A percentile compares a stretch with the other conserved stretches of the same genome.
Evolutionary conservation across 1,284 basidiomycete genomes (phyloP).

Genomic region (Vanrija sp.): DNA sequence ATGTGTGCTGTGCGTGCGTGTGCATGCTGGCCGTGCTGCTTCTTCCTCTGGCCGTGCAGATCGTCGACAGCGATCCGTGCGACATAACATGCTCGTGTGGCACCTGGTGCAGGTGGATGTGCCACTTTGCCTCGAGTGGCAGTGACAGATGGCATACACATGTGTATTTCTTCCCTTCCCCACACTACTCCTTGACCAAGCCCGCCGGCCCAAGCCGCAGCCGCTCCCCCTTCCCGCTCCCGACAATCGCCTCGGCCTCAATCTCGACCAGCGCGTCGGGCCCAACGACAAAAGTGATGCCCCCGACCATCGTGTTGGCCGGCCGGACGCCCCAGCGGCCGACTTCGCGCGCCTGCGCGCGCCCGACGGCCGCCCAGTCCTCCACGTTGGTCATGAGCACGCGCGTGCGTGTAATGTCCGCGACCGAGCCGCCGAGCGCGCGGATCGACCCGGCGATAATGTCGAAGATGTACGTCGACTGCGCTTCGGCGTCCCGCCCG

Average conservation of each 20-base stretch:
- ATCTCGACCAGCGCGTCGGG: constrained; percentile 16
- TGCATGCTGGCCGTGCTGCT: too few species aligned
- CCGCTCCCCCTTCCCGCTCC: background rate
- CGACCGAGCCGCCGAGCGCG: constrained; percentile 9
- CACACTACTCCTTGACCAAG: too few species aligned
- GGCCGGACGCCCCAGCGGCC: constrained; percentile 11
- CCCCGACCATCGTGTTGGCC: constrained; percentile 20
- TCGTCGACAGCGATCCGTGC: too few species aligned
- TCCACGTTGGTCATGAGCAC: constrained; percentile 11
- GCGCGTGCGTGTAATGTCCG: constrained; percentile 17
- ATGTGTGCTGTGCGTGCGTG: too few species aligned
- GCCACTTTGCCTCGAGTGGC: too few species aligned
- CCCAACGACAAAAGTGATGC: constrained; percentile 7
- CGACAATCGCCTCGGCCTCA: constrained; percentile 16
- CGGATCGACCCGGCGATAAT: constrained; percentile 12
- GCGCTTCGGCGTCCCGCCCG: constrained; percentile 6
- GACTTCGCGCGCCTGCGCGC: constrained; percentile 15
- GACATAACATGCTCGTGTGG: too few species aligned
- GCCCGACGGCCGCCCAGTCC: constrained; percentile 7
- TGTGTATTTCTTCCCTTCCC: too few species aligned
- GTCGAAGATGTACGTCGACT: constrained; percentile 19
- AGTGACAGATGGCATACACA: too few species aligned
- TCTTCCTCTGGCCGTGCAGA: too few species aligned
- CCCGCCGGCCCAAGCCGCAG: background rate
- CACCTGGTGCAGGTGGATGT: too few species aligned